Percentiles rank a stretch among this genome's conserved stretches.
Evolutionary conservation across 2,329 filamentous ascomycete species (phyloP).

Genomic region (Trichophyton rubrum): DNA sequence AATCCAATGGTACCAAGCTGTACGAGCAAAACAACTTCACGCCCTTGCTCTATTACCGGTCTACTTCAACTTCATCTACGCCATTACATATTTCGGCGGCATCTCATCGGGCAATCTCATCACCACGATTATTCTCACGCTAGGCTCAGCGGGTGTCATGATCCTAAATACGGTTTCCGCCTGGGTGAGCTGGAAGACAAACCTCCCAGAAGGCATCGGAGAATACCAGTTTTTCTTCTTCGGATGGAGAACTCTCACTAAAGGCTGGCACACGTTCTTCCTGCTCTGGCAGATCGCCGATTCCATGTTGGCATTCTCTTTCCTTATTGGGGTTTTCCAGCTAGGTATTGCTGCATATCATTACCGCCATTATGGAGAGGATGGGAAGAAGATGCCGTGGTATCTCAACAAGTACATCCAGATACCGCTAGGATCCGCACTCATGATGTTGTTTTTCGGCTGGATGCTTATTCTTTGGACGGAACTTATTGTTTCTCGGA

Average conservation of each 20-base stretch:
- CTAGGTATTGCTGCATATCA: not conserved
- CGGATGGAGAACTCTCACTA: constrained; percentile 5
- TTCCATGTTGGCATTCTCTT: not conserved
- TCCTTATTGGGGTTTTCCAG: not conserved
- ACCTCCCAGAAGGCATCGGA: constrained; percentile 5
- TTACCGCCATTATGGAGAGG: not conserved
- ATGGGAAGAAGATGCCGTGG: not conserved
- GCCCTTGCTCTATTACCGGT: constrained; percentile 6
- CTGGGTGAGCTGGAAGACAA: constrained; percentile 7
- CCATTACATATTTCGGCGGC: constrained; percentile 4
- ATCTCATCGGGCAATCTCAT: constrained; percentile 3
- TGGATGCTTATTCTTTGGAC: constrained; percentile 4
- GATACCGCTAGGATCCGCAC: not conserved
- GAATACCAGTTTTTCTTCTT: constrained; percentile 9
- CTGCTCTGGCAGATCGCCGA: constrained; percentile 7
- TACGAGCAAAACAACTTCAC: constrained; percentile 4
- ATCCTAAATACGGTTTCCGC: constrained; percentile 3
- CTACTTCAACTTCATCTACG: constrained; percentile 6
- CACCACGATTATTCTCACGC: not conserved
- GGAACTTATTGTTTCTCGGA: constrained; percentile 5
- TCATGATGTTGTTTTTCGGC: not conserved
- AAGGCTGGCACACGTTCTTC: constrained; percentile 6
- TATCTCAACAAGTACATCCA: not conserved
- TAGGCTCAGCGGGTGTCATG: constrained; percentile 4
- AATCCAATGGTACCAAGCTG: constrained; percentile 2